Evolutionary conservation across 2,329 filamentous ascomycete species (phyloP), one percentile per base, ranked within the genome.

Genomic region (Byssothecium circinans): DNA sequence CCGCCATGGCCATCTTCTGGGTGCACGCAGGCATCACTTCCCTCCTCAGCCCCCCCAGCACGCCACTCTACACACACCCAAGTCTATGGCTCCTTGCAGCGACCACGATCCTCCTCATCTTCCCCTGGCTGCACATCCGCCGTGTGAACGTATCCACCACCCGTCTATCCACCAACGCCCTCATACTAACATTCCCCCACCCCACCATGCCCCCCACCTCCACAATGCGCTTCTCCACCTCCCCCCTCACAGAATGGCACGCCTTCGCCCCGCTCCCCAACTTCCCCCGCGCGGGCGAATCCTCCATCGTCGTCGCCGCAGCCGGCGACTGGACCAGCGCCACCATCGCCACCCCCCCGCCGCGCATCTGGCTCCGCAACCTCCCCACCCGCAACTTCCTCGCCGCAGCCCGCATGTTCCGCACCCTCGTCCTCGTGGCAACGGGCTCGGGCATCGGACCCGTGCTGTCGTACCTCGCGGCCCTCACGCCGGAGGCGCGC

Each of bases 61-160:
- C 15, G 46, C 67, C 19, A 49, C 52, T 10, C 41, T 45, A 12
- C 35, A 30, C n/a, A 41, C 54, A 8, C 37, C 58, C 8, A 47
- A 58, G 2, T 59, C 58, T 92, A 64, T 94, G 88, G 86, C 80
- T 90, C 55, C 75, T 94, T 15, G 61, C 82, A 22, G 66, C 83
- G 30, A 83, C 84, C 40, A 89, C 88, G 1, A 65, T 79, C 39
- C 82, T 85, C 56, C 81, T 92, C 58, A 76, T 87, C 38, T 84
- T 87, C 45, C 87, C 89, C 0, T 95, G 89, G 88, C 64, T 87
- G 1, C 79, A 82, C 52, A 81, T 94, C 15, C 83, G 87, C 47
- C 85, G 82, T 56, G 82, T 89, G 22, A 70, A 75, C 8, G 85
- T 92, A 45, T 73, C 80, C 18, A 77, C 86, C 8, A 85, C 91